Evolutionary conservation across 2,329 filamentous ascomycete species (phyloP), one percentile per base, ranked within the genome.

Genomic region (Penicillium sp.): DNA sequence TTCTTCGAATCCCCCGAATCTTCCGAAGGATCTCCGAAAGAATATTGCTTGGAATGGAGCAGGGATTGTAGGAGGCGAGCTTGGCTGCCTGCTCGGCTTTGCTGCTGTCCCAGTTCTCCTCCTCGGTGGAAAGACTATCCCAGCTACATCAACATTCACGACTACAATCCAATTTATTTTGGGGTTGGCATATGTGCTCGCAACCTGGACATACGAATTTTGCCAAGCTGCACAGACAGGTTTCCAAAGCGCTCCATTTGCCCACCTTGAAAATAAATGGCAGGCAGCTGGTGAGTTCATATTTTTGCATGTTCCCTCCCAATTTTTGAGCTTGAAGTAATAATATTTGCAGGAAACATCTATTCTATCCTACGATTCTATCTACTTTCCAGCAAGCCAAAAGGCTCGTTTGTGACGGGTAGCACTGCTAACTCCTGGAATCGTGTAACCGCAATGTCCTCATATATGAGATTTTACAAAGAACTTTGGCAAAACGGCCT

Each of bases 381-480:
- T 25, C 43, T 63, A 5, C 27, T 68, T 2, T 56, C 66, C 14
- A 59, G 49, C 37, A 67, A 64, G 20, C 67, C 67, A 1, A 64
- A 65, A 18, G 67, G 67, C 3, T 70, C 68, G 6, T 68, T 69
- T 29, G 65, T 70, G 3, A 70, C 68, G 1, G 68, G 68, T 12
- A 69, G 67, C 55, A 63, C 53, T 3, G 58, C 57, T 2, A 70
- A 70, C 43, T 56, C 65, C 0, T 67, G 61, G 55, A 69, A 68
- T 26, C 56, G 45, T 15, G n/a, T 29, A 22, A 49, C 52, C 0
- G 33, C 54, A 11, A 41, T 53, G 1, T 56, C 62, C 0, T 29
- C 41, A 0, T 43, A 47, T 12, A 49, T 37, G 40, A 60, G 48
- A 22, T 12, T 63, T 2, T 54, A 58, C 35, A 54, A 46, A 9